Percentiles rank a stretch among this genome's conserved stretches.
Evolutionary conservation across 805 yeast species (phyloP).

Genomic region (Torulaspora delbrueckii): DNA sequence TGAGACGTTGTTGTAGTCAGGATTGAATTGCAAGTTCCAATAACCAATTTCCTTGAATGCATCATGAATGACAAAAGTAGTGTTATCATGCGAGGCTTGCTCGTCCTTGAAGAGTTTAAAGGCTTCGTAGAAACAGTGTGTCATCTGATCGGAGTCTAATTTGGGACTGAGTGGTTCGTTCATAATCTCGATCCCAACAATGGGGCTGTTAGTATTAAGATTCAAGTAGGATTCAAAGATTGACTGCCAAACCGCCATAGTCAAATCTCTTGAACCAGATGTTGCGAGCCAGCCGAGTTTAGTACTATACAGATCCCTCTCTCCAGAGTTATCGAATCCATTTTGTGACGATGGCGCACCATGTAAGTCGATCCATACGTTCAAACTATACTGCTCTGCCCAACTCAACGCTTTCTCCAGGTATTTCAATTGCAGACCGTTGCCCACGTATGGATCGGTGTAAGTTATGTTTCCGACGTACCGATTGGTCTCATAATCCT

Average conservation of each 20-base stretch:
- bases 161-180: slow-evolving; percentile 66
- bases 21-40: slow-evolving; percentile 48
- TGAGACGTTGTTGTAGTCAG: slow-evolving; percentile 28
- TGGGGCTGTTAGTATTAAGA: slow-evolving; percentile 42
- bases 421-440: slow-evolving; percentile 52
- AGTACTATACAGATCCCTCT: slow-evolving; percentile 41
- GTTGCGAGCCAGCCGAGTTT: slow-evolving; percentile 40
- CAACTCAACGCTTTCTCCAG: slow-evolving; percentile 62
- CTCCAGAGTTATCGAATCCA: slow-evolving; percentile 80
- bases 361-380: slow-evolving; percentile 73
- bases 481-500: slow-evolving; percentile 18
- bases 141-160: slow-evolving; percentile 39
- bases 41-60: slow-evolving; percentile 54
- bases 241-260: slow-evolving; percentile 46
- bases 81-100: slow-evolving; percentile 31
- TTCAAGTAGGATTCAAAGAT: slow-evolving; percentile 46
- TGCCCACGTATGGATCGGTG: slow-evolving; percentile 60
- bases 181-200: slow-evolving; percentile 63
- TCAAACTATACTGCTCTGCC: slow-evolving; percentile 55
- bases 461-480: slow-evolving; percentile 24
- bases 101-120: slow-evolving; percentile 28
- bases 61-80: slow-evolving; percentile 55
- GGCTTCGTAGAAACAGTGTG: slow-evolving; percentile 33
- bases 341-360: slow-evolving; percentile 84
- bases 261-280: slow-evolving; percentile 42